Base-by-base conservation (phyloP, 768 basidiomycete genomes). In the Phaffia australis region DNA sequence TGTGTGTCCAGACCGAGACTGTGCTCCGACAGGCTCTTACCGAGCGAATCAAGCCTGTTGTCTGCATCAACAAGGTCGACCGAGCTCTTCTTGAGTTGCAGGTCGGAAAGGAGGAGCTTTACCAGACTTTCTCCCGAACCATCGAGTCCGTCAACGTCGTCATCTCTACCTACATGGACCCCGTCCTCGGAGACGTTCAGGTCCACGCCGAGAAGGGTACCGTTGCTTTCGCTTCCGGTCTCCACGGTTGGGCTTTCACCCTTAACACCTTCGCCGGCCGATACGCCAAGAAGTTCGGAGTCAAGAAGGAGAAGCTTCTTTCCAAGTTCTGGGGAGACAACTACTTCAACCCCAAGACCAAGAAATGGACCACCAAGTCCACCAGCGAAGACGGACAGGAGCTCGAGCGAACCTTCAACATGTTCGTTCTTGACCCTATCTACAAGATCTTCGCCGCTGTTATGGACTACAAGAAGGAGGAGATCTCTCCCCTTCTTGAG, bases 1-100 rank as follows among this genome's bases (percentile, higher is more conserved):
- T 98, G 75, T 99, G 94, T 78, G 95, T 98, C 51, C 95, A 99
- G 80, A 99, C 95, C 75, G 95, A 98, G 81, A 99, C 95, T 19
- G 95, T 99, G 65, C 84, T 99, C 66, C 91, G 95, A 72, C 95
- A 99, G 76, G 89, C 95, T 64, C 84, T 99, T 54, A 84, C 86
- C 51, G 95, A 99, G 81, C 92, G 95, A 78, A 98, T 99, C 82
- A 98, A 95, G 81, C 95, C 95, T 71, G 95, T 99, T 74, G 85
- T 97, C 74, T 85, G 97, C 80, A 95, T 99, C 81, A 99, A 99
- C 86, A 99, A 99, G 82, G 92, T 99, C 74, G 95, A 99, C 80
- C 94, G 95, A 75, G 95, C 95, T 67, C 85, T 99, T 60, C 89
- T 99, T 74, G 95, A 99, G 79, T 85, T 99, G 57, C 95, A 99